Conservation (phyloP, 495 filamentous ascomycete genomes). For the Polyplosphaeria fusca region DNA sequence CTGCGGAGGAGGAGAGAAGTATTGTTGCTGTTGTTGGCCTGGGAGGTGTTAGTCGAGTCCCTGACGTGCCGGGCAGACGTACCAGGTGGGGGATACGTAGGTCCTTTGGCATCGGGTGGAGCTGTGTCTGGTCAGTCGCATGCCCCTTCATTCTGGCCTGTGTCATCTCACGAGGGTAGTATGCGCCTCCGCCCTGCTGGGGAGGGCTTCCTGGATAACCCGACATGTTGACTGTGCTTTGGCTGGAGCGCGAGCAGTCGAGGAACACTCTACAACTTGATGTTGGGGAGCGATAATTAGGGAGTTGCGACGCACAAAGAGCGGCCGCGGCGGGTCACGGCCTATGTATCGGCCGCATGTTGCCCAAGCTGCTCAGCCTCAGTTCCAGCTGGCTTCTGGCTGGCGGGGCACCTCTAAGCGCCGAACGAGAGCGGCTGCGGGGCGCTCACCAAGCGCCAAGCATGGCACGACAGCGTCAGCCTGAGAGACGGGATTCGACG, state of each 20-base stretch:
- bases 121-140: conserved; percentile 26
- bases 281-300: too few species aligned
- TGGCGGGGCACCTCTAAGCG: conserved; percentile 27
- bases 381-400: background rate
- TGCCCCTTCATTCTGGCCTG: background rate
- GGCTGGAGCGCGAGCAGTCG: too few species aligned
- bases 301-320: too few species aligned
- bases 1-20: conserved; percentile 17
- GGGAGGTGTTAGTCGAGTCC: background rate
- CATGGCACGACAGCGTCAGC: background rate
- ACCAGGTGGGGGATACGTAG: conserved; percentile 29
- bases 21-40: conserved; percentile 31
- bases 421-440: conserved; percentile 10
- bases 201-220: conserved; percentile 25
- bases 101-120: too few species aligned
- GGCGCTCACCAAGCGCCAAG: conserved; percentile 7
- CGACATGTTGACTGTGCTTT: too few species aligned
- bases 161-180: conserved; percentile 41
- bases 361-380: conserved; percentile 29
- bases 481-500: background rate
- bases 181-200: conserved; percentile 36
- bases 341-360: conserved; percentile 6
- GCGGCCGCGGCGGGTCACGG: too few species aligned
- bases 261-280: too few species aligned
- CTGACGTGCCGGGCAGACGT: background rate